Percentiles rank a stretch among this genome's conserved stretches.
These are phyloP conservation scores for Leptomonas pyrrhocoris DNA, from an alignment of 208 protist genomes.

Conservation along the genomic window DNA sequence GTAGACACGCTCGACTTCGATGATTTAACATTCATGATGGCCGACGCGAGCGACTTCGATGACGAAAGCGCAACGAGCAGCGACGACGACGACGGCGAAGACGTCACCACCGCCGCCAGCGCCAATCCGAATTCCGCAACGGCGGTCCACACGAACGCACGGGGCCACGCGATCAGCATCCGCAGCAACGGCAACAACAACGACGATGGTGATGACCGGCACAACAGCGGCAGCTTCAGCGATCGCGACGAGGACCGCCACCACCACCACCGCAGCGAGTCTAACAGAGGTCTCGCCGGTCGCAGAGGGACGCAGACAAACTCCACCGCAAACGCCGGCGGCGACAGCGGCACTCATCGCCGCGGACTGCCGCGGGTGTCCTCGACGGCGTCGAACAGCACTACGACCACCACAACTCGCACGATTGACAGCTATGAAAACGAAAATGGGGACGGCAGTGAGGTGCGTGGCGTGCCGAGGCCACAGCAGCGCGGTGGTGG, in stretches of 20 bases:
- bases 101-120: not conserved
- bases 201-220: not conserved
- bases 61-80: not conserved
- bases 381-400: not conserved
- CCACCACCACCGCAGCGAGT: not conserved
- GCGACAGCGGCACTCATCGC: not conserved
- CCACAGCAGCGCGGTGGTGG: slow-evolving; percentile 6
- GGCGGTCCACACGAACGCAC: not conserved
- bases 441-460: not conserved
- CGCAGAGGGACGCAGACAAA: not conserved
- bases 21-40: slow-evolving; percentile 12
- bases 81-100: not conserved
- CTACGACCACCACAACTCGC: slow-evolving; percentile 15
- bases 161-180: not conserved
- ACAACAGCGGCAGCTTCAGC: slow-evolving; percentile 6
- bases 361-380: slow-evolving; percentile 3
- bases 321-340: too few relatives aligned
- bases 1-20: slow-evolving; percentile 15
- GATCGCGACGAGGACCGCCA: not conserved
- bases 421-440: slow-evolving; percentile 23
- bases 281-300: not conserved
- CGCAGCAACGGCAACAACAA: not conserved
- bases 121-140: not conserved
- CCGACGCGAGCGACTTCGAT: not conserved
- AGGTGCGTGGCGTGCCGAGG: not conserved